Evolutionary conservation across 208 protist genomes (phyloP).

Genomic region (Trichomonas tenax): DNA sequence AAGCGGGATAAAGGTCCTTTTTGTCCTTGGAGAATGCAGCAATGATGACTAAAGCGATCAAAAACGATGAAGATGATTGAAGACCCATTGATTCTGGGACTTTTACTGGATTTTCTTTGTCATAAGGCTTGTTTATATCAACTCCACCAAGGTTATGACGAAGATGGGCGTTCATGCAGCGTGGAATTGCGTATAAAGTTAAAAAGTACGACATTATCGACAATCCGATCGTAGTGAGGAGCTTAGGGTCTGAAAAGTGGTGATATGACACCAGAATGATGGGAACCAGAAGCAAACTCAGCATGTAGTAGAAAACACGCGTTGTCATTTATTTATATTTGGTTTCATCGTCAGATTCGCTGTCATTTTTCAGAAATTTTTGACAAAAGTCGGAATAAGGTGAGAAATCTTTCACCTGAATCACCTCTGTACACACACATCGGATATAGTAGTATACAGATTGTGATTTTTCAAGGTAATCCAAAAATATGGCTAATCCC

Average conservation of each 20-base stretch:
- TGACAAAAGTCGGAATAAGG: no score
- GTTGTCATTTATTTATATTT: background rate
- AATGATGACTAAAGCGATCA: background rate
- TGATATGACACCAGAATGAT: background rate
- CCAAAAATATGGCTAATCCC: no score
- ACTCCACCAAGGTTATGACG: background rate
- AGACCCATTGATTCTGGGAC: constrained; percentile 20
- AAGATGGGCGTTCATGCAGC: background rate
- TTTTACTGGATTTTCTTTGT: background rate
- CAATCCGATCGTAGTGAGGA: background rate
- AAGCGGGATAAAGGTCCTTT: constrained; percentile 35
- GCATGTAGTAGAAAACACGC: background rate
- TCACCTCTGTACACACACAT: no score
- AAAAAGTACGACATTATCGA: background rate
- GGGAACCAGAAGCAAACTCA: background rate
- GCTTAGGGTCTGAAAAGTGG: background rate
- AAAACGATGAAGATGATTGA: background rate
- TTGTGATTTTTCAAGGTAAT: no score
- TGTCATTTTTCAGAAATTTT: background rate
- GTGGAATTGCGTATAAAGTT: background rate
- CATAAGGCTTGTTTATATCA: background rate
- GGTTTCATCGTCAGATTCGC: background rate
- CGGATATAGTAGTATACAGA: no score
- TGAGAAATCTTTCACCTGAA: no score
- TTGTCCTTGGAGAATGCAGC: background rate